Conservation (phyloP, 1,139 yeast species). For the Magnusiomyces fungicola region DNA sequence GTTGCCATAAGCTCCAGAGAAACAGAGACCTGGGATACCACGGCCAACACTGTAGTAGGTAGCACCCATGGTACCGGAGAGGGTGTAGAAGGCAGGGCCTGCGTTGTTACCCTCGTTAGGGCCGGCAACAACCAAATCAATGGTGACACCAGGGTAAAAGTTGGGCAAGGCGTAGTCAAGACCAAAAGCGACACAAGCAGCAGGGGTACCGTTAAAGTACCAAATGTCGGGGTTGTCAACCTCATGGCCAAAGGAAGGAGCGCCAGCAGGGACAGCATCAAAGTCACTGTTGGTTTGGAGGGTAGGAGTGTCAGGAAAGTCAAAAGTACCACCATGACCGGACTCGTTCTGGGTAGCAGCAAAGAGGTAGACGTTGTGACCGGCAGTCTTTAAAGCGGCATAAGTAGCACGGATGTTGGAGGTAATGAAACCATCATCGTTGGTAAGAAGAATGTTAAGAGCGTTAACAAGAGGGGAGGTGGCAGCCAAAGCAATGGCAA, state of each 20-base stretch:
- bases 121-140: constrained; percentile 42
- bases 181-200: constrained; percentile 15
- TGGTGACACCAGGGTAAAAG: constrained; percentile 31
- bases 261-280: constrained; percentile 36
- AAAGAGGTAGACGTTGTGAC: constrained; percentile 47
- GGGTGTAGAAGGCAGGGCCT: constrained; percentile 36
- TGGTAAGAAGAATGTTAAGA: constrained; percentile 42
- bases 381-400: constrained; percentile 46
- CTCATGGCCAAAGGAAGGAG: constrained; percentile 42
- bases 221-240: constrained; percentile 37
- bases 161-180: constrained; percentile 29
- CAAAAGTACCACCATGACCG: constrained; percentile 51
- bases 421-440: constrained; percentile 55
- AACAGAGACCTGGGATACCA: constrained; percentile 36
- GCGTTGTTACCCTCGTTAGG: constrained; percentile 42
- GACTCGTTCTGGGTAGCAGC: constrained; percentile 57
- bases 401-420: constrained; percentile 56
- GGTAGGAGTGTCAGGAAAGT: constrained; percentile 38
- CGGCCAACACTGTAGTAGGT: constrained; percentile 38
- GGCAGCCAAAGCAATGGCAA: background rate
- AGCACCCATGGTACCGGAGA: constrained; percentile 43
- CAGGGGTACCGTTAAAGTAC: constrained; percentile 29
- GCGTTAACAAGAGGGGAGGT: constrained; percentile 1
- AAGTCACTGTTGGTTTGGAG: constrained; percentile 37
- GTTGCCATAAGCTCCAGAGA: constrained; percentile 13